Conservation (phyloP, 1,139 yeast genomes). For the Taphrina communis region DNA sequence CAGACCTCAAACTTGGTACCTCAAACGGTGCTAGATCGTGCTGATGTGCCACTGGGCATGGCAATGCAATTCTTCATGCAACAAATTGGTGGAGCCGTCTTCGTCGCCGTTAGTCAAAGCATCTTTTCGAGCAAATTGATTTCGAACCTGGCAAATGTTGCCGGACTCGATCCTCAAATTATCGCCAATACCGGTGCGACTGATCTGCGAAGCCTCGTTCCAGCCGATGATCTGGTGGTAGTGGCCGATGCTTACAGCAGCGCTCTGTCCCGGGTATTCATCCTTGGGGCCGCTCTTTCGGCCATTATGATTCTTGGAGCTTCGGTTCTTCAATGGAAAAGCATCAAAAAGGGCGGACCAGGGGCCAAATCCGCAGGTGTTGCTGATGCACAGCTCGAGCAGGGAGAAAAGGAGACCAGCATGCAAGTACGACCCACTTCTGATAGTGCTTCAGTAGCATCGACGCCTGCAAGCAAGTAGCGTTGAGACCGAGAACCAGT, state of each 20-base stretch:
- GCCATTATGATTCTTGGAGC: neutral
- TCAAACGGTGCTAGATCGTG: slow-evolving; percentile 9
- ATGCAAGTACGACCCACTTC: neutral
- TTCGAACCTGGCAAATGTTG: neutral
- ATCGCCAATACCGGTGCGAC: slow-evolving; percentile 11
- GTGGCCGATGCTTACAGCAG: neutral
- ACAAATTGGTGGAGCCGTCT: slow-evolving; percentile 3
- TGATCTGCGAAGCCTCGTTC: neutral
- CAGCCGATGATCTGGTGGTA: neutral
- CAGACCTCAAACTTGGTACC: slow-evolving; percentile 56
- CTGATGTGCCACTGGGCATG: slow-evolving; percentile 9
- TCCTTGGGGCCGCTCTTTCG: neutral
- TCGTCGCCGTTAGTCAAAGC: slow-evolving; percentile 9
- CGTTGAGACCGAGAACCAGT: neutral
- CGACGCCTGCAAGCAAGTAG: neutral
- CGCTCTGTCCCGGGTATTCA: neutral
- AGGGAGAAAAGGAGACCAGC: neutral
- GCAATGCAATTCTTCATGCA: slow-evolving; percentile 19
- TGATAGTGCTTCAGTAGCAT: neutral
- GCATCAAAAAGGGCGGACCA: neutral
- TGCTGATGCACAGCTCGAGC: neutral
- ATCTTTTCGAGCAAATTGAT: slow-evolving; percentile 8
- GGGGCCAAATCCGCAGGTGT: neutral
- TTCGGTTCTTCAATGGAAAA: neutral
- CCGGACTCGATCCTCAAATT: slow-evolving; percentile 1